phyloP scores from a whole-genome alignment of 2,329 filamentous ascomycete species.

The Penicillium occitanis region DNA sequence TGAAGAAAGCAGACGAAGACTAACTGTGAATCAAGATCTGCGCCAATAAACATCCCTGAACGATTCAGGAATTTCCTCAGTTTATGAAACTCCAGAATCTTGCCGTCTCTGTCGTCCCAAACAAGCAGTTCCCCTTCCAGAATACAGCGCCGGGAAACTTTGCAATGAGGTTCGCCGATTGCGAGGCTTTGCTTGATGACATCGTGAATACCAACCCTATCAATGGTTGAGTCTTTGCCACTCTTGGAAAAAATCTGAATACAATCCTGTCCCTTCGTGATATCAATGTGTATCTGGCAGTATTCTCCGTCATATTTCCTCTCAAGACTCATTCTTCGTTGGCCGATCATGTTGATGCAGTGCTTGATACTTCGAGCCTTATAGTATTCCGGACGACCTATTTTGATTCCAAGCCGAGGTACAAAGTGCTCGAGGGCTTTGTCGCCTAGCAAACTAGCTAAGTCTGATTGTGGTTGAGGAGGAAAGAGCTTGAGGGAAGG shows the following conservation, averaged over 20 bases:
- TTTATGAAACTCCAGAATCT: slow-evolving; percentile 74
- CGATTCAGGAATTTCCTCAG: slow-evolving; percentile 77
- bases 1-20: slow-evolving; percentile 28
- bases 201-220: slow-evolving; percentile 63
- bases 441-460: slow-evolving; percentile 31
- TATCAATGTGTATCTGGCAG: slow-evolving; percentile 80
- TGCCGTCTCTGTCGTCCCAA: slow-evolving; percentile 65
- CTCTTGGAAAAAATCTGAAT: slow-evolving; percentile 90
- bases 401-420: slow-evolving; percentile 61
- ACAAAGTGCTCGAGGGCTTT: slow-evolving; percentile 48
- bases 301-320: slow-evolving; percentile 87
- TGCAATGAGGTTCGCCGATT: slow-evolving; percentile 60
- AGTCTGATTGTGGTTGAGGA: slow-evolving; percentile 34
- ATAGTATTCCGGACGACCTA: slow-evolving; percentile 63
- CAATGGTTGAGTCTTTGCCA: slow-evolving; percentile 80
- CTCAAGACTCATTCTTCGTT: slow-evolving; percentile 68
- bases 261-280: slow-evolving; percentile 52
- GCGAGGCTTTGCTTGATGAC: slow-evolving; percentile 64
- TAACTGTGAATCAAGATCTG: slow-evolving; percentile 66
- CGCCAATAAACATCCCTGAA: slow-evolving; percentile 68
- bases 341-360: slow-evolving; percentile 64
- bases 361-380: slow-evolving; percentile 72
- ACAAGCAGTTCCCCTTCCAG: slow-evolving; percentile 81
- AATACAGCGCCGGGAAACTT: slow-evolving; percentile 66
- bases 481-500: slow-evolving; percentile 39